Evolutionary conservation across 306 rosid species (phyloP).

Genomic region (Lablab purpureus): DNA sequence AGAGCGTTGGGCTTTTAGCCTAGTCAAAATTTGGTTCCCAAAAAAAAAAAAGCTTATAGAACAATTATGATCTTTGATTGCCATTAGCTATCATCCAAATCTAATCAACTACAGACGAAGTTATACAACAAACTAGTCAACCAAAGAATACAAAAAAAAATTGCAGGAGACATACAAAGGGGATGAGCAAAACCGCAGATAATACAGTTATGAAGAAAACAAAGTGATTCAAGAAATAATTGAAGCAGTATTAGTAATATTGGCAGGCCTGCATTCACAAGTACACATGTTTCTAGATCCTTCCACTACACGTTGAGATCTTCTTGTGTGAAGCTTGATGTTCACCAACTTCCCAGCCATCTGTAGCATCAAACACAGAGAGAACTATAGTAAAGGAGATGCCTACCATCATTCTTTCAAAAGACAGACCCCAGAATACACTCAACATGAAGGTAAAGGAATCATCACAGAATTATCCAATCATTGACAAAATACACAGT

Average conservation of each 20-base stretch:
- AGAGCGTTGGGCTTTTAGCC: not conserved
- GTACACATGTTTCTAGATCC: conserved; percentile 82
- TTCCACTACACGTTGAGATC: conserved; percentile 90
- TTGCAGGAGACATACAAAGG: not conserved
- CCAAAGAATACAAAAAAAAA: conserved; percentile 33
- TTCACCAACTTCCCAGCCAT: conserved; percentile 93
- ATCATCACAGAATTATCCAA: conserved; percentile 25
- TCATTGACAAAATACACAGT: not conserved
- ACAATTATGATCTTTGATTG: conserved; percentile 1
- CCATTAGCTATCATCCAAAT: not conserved
- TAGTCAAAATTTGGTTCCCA: not conserved
- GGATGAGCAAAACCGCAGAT: conserved; percentile 18
- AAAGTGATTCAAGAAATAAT: conserved; percentile 29
- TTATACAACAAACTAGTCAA: conserved; percentile 37
- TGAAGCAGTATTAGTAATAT: conserved; percentile 52
- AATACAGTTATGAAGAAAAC: conserved; percentile 34
- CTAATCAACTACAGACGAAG: conserved; percentile 9
- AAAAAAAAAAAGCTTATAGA: not conserved
- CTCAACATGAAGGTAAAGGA: not conserved
- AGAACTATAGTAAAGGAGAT: conserved; percentile 7
- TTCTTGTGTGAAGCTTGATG: conserved; percentile 76
- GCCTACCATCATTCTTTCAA: not conserved
- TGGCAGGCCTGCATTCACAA: conserved; percentile 75
- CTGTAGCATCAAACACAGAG: conserved; percentile 49
- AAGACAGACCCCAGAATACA: conserved; percentile 15